A percentile compares a stretch with the other conserved stretches of the same genome.
Conservation (phyloP, 345 rosid genomes). For the Linum usitatissimum region DNA sequence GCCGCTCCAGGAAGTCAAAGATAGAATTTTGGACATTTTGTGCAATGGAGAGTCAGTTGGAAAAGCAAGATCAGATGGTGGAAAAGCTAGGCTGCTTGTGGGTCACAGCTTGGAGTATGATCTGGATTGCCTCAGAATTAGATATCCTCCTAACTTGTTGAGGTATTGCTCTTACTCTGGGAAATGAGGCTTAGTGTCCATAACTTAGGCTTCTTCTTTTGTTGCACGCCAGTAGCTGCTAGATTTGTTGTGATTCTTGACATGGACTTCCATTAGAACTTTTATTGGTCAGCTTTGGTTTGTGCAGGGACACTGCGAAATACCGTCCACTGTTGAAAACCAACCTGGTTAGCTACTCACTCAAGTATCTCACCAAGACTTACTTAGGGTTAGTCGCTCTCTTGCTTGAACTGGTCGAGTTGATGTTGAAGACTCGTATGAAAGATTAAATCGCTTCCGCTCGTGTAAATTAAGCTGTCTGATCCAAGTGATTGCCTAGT, state of each 20-base stretch:
- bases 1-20: conserved; percentile 40
- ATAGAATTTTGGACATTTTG: conserved; percentile 34
- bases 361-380: conserved; percentile 49
- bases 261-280: too few species aligned
- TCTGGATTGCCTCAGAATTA: conserved; percentile 48
- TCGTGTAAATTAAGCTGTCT: neutral
- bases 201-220: too few species aligned
- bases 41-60: conserved; percentile 35
- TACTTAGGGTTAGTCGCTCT: conserved; percentile 51
- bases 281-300: conserved; percentile 1
- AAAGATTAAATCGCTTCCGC: neutral
- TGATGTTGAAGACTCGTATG: neutral
- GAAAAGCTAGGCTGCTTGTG: conserved; percentile 52
- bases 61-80: conserved; percentile 26
- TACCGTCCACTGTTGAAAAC: conserved; percentile 69
- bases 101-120: conserved; percentile 60
- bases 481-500: neutral
- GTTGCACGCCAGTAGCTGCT: too few species aligned
- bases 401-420: neutral
- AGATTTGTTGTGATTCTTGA: too few species aligned
- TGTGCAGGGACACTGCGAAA: conserved; percentile 62
- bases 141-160: conserved; percentile 47
- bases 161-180: conserved; percentile 32
- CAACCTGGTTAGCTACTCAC: conserved; percentile 64
- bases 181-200: neutral